Base-by-base conservation (phyloP, 495 filamentous ascomycete species). In the Aspergillus indologenus region DNA sequence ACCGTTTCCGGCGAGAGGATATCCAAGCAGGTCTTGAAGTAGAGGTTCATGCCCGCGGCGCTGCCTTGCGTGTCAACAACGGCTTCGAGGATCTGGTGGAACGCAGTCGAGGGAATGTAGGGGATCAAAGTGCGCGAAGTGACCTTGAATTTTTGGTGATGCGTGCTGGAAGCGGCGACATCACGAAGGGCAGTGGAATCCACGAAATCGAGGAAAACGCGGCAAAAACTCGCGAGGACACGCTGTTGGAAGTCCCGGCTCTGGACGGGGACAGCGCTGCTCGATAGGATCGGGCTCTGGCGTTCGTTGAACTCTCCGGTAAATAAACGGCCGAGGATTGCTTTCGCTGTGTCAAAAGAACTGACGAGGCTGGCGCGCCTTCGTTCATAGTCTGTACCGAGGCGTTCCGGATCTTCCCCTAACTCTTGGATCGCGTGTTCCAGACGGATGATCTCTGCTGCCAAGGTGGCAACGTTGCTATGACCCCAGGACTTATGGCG, bases 61-160 rank as follows among this genome's bases (percentile, higher is more conserved):
- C 75, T 77, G 49, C 83, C 81, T 42, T 72, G 66, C 0, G 63
- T 59, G 31, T 83, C 74, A n/a, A 79, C 76, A 7, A 84, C 53
- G 15, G 76, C 78, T 18, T 73, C 62, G 17, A 86, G 69, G 29
- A 85, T 50, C 12, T 57, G 52, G 57, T 83, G 75, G 69, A 86
- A 86, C 21, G 79, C 66, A 7, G 61, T 52, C 0, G 70, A 31
- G 12, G 77, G 68, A 40, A 78, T 66, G 55, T 66, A 63, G 19
- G 65, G 56, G 44, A 71, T 24, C 20, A 56, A 58, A 43, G 65
- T 60, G 18, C 50, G 65, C 18, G 62, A 29, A 44, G 29, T 52
- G 23, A 53, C 43, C 22, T 55, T 50, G 67, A 57, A 58, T 60
- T 34, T n/a, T 42, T 53, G 45, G 20, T 64, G 56, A 12, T 2